phyloP scores from a whole-genome alignment of 345 rosid species.

The Sonneratia alba region DNA sequence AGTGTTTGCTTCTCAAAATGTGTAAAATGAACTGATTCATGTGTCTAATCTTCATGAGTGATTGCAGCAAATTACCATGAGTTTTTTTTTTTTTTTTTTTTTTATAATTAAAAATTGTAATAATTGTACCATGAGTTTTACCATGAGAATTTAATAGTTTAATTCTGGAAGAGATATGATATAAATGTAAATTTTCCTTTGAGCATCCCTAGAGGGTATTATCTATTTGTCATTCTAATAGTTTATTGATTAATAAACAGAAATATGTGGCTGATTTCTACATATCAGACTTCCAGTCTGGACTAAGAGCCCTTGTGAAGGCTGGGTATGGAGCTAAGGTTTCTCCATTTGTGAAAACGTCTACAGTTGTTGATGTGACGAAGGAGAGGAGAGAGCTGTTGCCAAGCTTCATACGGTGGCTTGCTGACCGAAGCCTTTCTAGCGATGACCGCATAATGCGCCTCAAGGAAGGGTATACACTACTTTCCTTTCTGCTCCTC shows the following conservation, averaged over 20 bases:
- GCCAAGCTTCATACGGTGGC: constrained; percentile 73
- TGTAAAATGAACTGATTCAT: no score
- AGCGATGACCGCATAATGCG: constrained; percentile 63
- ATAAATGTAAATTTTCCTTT: no score
- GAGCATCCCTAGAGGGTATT: not conserved
- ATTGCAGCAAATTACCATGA: no score
- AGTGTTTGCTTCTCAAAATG: no score
- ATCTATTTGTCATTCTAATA: not conserved
- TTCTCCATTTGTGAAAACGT: constrained; percentile 62
- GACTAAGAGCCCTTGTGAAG: constrained; percentile 82
- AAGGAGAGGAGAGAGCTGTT: constrained; percentile 52
- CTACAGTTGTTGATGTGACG: constrained; percentile 58
- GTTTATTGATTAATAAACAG: constrained; percentile 31
- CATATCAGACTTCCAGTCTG: constrained; percentile 87
- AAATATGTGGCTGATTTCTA: constrained; percentile 80
- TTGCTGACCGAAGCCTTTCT: constrained; percentile 61
- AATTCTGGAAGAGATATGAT: not conserved
- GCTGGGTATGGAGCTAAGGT: constrained; percentile 91
- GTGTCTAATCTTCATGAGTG: no score
- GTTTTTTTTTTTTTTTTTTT: no score
- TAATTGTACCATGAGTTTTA: no score
- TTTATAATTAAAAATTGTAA: no score
- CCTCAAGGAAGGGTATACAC: constrained; percentile 83
- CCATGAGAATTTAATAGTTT: not conserved
- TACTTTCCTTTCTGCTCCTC: not conserved